phyloP scores from a whole-genome alignment of 352 stramenopile species.

The Peronospora farinosa region DNA sequence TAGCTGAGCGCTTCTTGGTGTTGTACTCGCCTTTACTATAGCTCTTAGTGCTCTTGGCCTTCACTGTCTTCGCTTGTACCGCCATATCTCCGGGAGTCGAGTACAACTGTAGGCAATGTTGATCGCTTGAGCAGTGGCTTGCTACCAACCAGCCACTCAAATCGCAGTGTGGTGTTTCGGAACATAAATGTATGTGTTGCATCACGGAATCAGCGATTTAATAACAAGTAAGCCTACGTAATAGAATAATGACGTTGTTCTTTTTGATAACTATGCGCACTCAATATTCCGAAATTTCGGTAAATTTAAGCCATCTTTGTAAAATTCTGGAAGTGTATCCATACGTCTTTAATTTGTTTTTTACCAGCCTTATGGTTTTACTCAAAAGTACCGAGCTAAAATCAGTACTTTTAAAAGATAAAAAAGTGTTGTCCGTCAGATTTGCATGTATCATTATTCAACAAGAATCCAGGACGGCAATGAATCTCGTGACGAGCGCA shows the following conservation, averaged over 20 bases:
- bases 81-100: constrained; percentile 19
- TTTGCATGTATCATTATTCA: too few species aligned
- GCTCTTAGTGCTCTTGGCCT: constrained; percentile 26
- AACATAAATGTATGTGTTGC: neutral
- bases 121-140: constrained; percentile 8
- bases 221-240: neutral
- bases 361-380: too few species aligned
- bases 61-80: constrained; percentile 21
- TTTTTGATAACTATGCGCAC: too few species aligned
- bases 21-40: constrained; percentile 29
- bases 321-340: too few species aligned
- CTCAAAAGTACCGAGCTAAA: too few species aligned
- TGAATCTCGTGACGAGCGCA: constrained; percentile 18
- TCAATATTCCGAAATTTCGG: too few species aligned
- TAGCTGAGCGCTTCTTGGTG: constrained; percentile 58
- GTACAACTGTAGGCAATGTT: constrained; percentile 8
- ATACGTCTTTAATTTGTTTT: too few species aligned
- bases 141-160: constrained; percentile 26
- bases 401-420: too few species aligned
- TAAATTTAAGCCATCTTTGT: too few species aligned
- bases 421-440: too few species aligned
- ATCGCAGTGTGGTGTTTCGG: neutral
- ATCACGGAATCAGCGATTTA: too few species aligned
- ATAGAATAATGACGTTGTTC: neutral
- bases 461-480: neutral